Percentiles rank a stretch among this genome's conserved stretches.
These are phyloP conservation scores for Arthrobotrys pseudoclavata DNA, from an alignment of 2,329 filamentous ascomycete species.

Conservation along the genomic window DNA sequence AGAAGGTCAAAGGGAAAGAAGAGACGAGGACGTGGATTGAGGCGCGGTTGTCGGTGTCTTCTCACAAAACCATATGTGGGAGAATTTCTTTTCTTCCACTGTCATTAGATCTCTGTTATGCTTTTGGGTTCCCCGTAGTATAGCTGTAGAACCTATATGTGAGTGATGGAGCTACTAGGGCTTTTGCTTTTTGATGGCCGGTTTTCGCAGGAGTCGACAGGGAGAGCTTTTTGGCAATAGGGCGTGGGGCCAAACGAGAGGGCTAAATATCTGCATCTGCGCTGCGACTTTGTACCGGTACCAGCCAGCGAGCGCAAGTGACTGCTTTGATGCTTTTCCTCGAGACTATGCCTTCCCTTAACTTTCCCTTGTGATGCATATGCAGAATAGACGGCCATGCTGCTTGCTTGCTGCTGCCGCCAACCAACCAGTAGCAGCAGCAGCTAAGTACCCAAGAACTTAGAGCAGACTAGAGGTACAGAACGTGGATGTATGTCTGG, in stretches of 20 bases:
- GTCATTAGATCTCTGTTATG: conserved; percentile 37
- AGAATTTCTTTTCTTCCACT: conserved; percentile 16
- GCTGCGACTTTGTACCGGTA: conserved; percentile 47
- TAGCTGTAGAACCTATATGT: conserved; percentile 53
- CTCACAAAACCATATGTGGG: conserved; percentile 25
- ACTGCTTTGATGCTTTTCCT: conserved; percentile 4
- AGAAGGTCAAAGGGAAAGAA: conserved; percentile 57
- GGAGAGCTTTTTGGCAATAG: conserved; percentile 34
- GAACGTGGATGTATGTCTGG: background rate
- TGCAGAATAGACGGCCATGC: conserved; percentile 36
- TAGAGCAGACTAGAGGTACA: background rate
- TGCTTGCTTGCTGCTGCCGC: conserved; percentile 14
- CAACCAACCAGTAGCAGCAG: conserved; percentile 16
- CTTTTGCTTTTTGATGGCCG: conserved; percentile 51
- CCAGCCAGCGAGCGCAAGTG: conserved; percentile 18
- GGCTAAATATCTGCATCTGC: conserved; percentile 42
- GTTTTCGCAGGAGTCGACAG: conserved; percentile 25
- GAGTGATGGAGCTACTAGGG: conserved; percentile 39
- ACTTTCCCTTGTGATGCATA: conserved; percentile 39
- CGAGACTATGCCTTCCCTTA: conserved; percentile 16
- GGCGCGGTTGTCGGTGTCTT: conserved; percentile 52
- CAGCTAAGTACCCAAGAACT: background rate
- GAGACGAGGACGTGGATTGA: conserved; percentile 37
- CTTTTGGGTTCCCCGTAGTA: conserved; percentile 45
- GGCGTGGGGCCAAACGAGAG: conserved; percentile 42